Percentiles rank a stretch among this genome's conserved stretches.
These are phyloP conservation scores for Tuber brumale DNA, from an alignment of 495 filamentous ascomycete genomes.

Conservation along the genomic window DNA sequence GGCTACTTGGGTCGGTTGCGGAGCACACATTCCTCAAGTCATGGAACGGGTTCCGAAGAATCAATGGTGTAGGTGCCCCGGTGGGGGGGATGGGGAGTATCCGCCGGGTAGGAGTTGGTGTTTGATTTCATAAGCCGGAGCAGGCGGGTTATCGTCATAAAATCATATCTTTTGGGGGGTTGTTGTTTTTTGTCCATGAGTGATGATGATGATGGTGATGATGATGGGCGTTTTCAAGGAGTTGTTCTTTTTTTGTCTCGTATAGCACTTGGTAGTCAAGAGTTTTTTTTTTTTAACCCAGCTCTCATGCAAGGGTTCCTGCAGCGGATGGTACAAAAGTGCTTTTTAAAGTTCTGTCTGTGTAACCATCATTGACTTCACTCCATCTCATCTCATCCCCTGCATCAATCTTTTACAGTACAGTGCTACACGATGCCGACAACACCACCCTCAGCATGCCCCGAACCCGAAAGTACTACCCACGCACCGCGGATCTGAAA, in stretches of 20 bases:
- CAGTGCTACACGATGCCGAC: not conserved
- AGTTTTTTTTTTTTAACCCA: too few species aligned
- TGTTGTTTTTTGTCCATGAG: not conserved
- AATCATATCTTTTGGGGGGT: not conserved
- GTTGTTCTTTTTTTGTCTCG: not conserved
- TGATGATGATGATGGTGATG: not conserved
- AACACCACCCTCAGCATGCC: not conserved
- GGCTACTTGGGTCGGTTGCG: slow-evolving; percentile 65
- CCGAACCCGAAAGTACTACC: not conserved
- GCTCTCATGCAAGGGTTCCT: not conserved
- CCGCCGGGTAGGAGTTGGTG: slow-evolving; percentile 15
- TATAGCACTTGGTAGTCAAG: not conserved
- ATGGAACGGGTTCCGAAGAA: slow-evolving; percentile 56
- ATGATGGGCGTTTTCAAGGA: not conserved
- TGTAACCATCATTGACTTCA: not conserved
- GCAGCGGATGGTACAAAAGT: not conserved
- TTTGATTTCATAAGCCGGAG: slow-evolving; percentile 14
- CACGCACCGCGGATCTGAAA: not conserved
- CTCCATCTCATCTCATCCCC: not conserved
- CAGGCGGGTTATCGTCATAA: not conserved
- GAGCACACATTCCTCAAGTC: slow-evolving; percentile 59
- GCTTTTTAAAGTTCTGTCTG: not conserved
- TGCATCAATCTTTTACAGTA: not conserved
- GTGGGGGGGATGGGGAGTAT: slow-evolving; percentile 27
- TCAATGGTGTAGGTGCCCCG: slow-evolving; percentile 53